Evolutionary conservation across 2,329 filamentous ascomycete genomes (phyloP).

Genomic region (Arthrobotrys sphaeroides): DNA sequence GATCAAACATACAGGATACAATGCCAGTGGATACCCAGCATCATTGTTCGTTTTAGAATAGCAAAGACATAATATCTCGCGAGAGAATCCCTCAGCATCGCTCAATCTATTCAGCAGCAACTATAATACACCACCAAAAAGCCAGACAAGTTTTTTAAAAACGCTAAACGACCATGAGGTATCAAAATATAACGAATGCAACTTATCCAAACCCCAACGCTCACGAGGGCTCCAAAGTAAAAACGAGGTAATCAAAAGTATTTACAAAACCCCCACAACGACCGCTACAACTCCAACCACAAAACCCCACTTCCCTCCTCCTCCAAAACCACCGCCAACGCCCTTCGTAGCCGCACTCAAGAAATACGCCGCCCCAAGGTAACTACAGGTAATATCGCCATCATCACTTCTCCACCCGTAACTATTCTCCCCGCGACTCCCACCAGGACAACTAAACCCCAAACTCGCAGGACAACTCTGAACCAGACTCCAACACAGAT

Average conservation of each 20-base stretch:
- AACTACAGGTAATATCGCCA: conserved; percentile 61
- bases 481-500: conserved; percentile 86
- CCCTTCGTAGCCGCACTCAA: conserved; percentile 17
- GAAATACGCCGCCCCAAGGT: conserved; percentile 60
- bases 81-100: no score
- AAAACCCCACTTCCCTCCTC: neutral
- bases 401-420: conserved; percentile 64
- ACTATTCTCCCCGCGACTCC: conserved; percentile 63
- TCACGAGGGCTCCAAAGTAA: no score
- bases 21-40: no score
- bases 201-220: neutral
- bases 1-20: no score
- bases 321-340: neutral
- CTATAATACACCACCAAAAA: conserved; percentile 16
- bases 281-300: conserved; percentile 7
- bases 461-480: conserved; percentile 82
- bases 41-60: no score
- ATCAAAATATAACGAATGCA: no score
- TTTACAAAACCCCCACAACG: conserved; percentile 6
- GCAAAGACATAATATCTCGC: no score
- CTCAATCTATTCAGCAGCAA: neutral
- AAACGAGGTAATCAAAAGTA: no score
- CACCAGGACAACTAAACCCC: conserved; percentile 77
- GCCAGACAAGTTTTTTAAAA: conserved; percentile 1
- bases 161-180: conserved; percentile 28